A percentile compares a stretch with the other conserved stretches of the same genome.
Evolutionary conservation across 2,329 filamentous ascomycete genomes (phyloP).

Genomic region (Trichoderma sp.): DNA sequence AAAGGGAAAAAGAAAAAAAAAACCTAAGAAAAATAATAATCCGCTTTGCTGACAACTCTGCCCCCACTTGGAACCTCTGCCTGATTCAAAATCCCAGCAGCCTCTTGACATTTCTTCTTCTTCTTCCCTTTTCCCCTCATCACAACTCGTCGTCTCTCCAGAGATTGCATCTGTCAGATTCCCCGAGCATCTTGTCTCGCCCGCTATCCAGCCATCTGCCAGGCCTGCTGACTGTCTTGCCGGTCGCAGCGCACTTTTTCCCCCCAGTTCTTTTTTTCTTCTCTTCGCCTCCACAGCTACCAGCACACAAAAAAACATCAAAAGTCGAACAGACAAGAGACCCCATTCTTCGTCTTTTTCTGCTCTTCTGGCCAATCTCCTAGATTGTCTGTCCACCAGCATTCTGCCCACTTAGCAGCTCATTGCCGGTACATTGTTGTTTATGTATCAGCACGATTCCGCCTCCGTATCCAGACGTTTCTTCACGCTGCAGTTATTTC

Average conservation of each 20-base stretch:
- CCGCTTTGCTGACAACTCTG: constrained; percentile 19
- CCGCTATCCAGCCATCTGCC: neutral
- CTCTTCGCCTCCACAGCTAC: neutral
- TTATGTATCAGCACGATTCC: constrained; percentile 98
- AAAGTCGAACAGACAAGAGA: neutral
- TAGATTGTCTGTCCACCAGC: constrained; percentile 7
- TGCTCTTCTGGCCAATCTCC: neutral
- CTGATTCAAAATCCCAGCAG: constrained; percentile 18
- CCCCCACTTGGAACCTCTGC: constrained; percentile 21
- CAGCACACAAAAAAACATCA: neutral
- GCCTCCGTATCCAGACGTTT: constrained; percentile 92
- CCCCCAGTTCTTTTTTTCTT: neutral
- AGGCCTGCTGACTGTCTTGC: constrained; percentile 21
- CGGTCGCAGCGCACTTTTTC: constrained; percentile 25
- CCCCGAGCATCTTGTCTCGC: constrained; percentile 20
- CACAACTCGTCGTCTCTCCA: constrained; percentile 12
- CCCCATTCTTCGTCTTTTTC: neutral
- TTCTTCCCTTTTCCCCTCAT: constrained; percentile 12
- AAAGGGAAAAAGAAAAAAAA: neutral
- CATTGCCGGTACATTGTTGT: constrained; percentile 53
- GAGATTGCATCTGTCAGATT: constrained; percentile 18
- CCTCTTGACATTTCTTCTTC: neutral
- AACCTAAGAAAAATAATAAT: neutral
- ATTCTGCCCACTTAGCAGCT: constrained; percentile 33
- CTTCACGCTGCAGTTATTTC: constrained; percentile 95